Evolutionary conservation across 768 basidiomycete species (phyloP).

Genomic region (Boletus reticulatus): DNA sequence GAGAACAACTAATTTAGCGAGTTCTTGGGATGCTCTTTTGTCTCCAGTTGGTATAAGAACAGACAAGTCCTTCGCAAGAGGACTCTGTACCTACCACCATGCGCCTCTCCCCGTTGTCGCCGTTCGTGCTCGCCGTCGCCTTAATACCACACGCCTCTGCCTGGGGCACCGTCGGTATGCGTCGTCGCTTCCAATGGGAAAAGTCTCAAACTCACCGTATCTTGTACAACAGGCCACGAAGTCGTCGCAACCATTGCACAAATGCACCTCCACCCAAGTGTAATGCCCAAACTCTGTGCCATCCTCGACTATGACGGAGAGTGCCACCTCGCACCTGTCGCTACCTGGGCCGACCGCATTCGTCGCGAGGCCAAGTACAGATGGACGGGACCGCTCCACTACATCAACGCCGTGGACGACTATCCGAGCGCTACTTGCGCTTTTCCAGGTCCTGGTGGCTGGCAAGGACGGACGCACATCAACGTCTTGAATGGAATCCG

Average conservation of each 20-base stretch:
- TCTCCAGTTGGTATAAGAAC: too few relatives aligned
- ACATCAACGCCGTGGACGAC: conserved; percentile 72
- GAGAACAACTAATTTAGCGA: not conserved
- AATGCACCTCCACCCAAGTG: conserved; percentile 78
- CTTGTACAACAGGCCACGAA: conserved; percentile 65
- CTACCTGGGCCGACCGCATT: conserved; percentile 85
- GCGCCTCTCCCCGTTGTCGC: conserved; percentile 15
- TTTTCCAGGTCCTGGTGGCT: conserved; percentile 76
- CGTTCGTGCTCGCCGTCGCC: conserved; percentile 9
- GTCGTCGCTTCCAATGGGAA: conserved; percentile 41
- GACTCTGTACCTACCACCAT: conserved; percentile 6
- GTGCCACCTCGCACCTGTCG: conserved; percentile 82
- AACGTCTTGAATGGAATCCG: conserved; percentile 80
- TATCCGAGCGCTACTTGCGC: conserved; percentile 72
- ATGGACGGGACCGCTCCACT: conserved; percentile 77
- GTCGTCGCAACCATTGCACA: conserved; percentile 93
- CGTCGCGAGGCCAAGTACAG: conserved; percentile 51
- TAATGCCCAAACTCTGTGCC: conserved; percentile 60
- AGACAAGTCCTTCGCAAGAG: too few relatives aligned
- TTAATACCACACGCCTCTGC: conserved; percentile 30
- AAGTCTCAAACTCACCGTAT: conserved; percentile 46
- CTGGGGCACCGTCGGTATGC: conserved; percentile 42
- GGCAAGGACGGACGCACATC: conserved; percentile 51
- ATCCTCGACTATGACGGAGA: conserved; percentile 55
- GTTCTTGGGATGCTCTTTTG: not conserved